Evolutionary conservation across 73 alveolate species (phyloP).

Genomic region (Tetrahymena malaccensis): DNA sequence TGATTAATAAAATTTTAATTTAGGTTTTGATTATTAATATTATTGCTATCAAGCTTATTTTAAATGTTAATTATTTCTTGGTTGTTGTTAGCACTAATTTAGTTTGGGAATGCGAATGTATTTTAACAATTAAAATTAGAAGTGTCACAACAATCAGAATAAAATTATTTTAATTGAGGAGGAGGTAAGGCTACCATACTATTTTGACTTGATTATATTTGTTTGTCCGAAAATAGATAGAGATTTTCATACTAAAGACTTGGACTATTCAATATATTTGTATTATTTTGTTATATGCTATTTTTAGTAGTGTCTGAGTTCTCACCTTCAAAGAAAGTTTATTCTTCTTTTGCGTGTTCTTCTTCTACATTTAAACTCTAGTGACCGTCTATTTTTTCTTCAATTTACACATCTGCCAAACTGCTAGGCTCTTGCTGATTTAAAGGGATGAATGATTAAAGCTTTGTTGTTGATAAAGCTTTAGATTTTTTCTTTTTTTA

Average conservation of each 20-base stretch:
- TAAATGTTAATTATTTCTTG: not conserved
- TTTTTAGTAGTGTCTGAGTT: not conserved
- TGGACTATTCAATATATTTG: not conserved
- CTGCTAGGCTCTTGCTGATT: not conserved
- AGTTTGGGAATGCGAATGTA: not conserved
- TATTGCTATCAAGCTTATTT: not conserved
- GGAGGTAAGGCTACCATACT: not conserved
- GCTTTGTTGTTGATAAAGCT: not conserved
- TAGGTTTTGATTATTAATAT: not conserved
- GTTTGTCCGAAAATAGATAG: not conserved
- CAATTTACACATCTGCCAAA: not conserved
- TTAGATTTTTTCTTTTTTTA: not conserved
- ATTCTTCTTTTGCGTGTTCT: not conserved
- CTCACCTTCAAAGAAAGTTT: not conserved
- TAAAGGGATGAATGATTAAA: not conserved
- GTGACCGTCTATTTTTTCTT: not conserved
- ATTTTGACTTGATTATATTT: not conserved
- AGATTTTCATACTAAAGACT: not conserved
- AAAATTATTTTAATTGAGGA: not conserved
- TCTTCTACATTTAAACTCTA: not conserved
- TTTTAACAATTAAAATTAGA: not conserved
- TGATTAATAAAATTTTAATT: not conserved
- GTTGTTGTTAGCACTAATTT: not conserved
- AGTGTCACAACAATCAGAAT: not conserved
- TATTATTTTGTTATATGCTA: not conserved